Evolutionary conservation across 345 rosid species (phyloP).

Genomic region (Eucalyptus tenuipes): DNA sequence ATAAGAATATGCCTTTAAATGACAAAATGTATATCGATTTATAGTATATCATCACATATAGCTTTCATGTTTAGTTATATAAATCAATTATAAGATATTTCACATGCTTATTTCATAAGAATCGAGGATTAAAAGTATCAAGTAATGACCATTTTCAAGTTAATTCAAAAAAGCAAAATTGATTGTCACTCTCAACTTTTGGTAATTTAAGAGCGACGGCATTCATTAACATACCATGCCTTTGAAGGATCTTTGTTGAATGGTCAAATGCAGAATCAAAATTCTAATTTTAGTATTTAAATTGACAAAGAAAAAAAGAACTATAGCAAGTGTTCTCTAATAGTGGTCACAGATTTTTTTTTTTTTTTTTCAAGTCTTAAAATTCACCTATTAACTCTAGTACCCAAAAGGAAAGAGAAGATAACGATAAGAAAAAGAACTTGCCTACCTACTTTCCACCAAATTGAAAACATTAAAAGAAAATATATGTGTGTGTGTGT

Average conservation of each 20-base stretch:
- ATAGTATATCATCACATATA: neutral
- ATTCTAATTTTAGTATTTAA: neutral
- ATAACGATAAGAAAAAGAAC: neutral
- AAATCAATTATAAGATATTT: neutral
- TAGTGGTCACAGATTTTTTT: neutral
- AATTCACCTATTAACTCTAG: neutral
- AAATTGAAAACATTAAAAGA: neutral
- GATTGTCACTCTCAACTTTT: neutral
- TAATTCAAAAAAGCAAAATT: neutral
- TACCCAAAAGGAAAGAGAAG: neutral
- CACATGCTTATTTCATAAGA: neutral
- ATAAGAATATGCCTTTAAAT: neutral
- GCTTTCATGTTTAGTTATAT: neutral
- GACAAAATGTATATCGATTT: neutral
- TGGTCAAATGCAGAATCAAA: neutral
- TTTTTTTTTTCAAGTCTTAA: neutral
- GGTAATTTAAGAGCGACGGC: neutral
- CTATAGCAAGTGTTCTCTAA: neutral
- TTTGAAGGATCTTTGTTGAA: neutral
- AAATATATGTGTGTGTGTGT: neutral
- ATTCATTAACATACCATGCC: neutral
- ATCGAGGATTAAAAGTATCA: neutral
- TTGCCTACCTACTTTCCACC: neutral
- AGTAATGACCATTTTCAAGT: neutral
- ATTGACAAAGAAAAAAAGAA: neutral